Conservation (phyloP, 495 filamentous ascomycete species). For the Barbatosphaeria neglecta region DNA sequence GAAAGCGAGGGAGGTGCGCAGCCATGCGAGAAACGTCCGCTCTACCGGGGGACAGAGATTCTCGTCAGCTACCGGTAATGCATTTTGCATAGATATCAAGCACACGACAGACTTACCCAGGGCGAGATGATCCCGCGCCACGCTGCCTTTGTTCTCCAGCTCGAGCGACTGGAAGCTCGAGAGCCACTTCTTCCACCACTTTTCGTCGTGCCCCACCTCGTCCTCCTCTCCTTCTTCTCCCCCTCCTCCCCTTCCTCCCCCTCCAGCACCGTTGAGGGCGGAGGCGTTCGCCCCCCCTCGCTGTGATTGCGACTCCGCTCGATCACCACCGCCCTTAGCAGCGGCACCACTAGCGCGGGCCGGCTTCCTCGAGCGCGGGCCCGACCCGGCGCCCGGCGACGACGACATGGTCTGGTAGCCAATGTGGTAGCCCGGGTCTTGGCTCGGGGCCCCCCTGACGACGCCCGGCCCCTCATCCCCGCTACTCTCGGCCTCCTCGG, state of each 20-base stretch:
- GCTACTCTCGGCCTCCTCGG: conserved; percentile 12
- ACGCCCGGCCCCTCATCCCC: conserved; percentile 19
- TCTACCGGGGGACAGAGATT: conserved; percentile 38
- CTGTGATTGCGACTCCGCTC: too few species aligned
- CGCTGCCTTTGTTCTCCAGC: conserved; percentile 92
- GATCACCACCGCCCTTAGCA: too few species aligned
- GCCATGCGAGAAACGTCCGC: conserved; percentile 93
- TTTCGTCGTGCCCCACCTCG: conserved; percentile 6
- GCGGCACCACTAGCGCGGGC: neutral
- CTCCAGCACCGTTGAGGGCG: neutral
- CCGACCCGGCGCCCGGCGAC: conserved; percentile 2
- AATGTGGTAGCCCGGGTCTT: conserved; percentile 5
- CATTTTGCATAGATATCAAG: neutral
- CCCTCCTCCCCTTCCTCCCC: neutral
- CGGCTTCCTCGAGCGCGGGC: conserved; percentile 8
- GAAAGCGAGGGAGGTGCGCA: conserved; percentile 89
- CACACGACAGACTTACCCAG: conserved; percentile 50
- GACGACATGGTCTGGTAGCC: conserved; percentile 25
- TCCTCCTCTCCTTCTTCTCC: neutral
- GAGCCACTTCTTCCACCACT: conserved; percentile 29
- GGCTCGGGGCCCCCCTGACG: conserved; percentile 13
- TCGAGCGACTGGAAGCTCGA: conserved; percentile 74
- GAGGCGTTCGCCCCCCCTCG: too few species aligned
- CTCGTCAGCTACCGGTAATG: neutral
- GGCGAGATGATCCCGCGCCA: conserved; percentile 88